A percentile compares a stretch with the other conserved stretches of the same genome.
These are phyloP conservation scores for Phlebopus sp. DNA, from an alignment of 1,284 basidiomycete genomes.

Conservation along the genomic window DNA sequence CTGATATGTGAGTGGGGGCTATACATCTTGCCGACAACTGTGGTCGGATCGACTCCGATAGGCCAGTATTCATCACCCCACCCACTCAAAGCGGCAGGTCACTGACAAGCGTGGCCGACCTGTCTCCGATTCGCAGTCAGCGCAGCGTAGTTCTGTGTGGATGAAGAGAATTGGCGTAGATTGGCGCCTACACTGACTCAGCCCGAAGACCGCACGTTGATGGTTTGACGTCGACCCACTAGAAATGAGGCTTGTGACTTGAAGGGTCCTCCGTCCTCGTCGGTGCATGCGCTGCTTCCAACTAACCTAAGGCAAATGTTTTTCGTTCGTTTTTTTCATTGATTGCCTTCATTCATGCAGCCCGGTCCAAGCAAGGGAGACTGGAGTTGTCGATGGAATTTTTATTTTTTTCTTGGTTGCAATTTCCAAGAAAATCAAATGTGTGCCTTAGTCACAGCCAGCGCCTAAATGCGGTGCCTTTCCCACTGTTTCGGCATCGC, in stretches of 20 bases:
- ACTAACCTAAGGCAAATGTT: background rate
- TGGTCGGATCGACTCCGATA: constrained; percentile 8
- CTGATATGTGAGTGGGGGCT: background rate
- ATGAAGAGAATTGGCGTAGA: background rate
- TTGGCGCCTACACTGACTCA: background rate
- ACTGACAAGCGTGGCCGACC: background rate
- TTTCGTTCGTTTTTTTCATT: background rate
- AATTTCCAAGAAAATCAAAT: background rate
- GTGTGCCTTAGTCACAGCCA: constrained; percentile 1
- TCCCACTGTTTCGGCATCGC: constrained; percentile 20
- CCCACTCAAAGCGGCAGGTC: background rate
- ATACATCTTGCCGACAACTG: background rate
- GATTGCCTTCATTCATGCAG: background rate
- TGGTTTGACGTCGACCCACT: background rate
- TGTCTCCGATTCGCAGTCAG: background rate
- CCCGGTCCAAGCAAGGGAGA: background rate
- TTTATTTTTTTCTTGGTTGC: background rate
- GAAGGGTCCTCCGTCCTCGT: constrained; percentile 15
- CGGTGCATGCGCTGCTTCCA: constrained; percentile 7
- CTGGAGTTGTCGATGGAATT: background rate
- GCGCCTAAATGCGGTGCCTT: constrained; percentile 16
- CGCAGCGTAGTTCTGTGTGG: background rate
- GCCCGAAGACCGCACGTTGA: background rate
- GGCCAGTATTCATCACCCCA: constrained; percentile 7
- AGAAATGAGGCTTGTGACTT: background rate